Evolutionary conservation across 2,329 filamentous ascomycete genomes (phyloP).

Genomic region (Aspergillus felis): DNA sequence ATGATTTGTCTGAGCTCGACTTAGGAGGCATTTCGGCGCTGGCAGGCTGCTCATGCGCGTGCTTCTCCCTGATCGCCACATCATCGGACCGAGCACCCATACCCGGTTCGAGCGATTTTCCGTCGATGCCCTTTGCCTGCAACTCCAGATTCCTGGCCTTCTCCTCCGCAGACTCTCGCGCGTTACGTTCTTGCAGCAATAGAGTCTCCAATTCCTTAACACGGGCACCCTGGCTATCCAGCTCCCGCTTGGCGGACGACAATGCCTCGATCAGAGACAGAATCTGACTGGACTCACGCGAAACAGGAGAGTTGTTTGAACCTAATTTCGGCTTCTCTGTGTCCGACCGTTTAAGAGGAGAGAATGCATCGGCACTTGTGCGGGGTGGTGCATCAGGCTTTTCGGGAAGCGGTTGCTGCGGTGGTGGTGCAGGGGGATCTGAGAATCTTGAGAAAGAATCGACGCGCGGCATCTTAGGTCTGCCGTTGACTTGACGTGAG

Average conservation of each 20-base stretch:
- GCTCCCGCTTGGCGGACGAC: slow-evolving; percentile 76
- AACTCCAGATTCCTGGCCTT: slow-evolving; percentile 67
- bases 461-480: slow-evolving; percentile 52
- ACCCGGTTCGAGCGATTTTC: not conserved
- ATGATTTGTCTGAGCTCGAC: slow-evolving; percentile 23
- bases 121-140: slow-evolving; percentile 42
- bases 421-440: slow-evolving; percentile 87
- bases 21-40: slow-evolving; percentile 8
- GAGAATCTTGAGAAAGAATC: slow-evolving; percentile 84
- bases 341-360: slow-evolving; percentile 67
- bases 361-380: slow-evolving; percentile 42
- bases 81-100: not conserved
- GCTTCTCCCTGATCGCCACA: slow-evolving; percentile 3
- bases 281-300: slow-evolving; percentile 67
- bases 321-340: slow-evolving; percentile 67
- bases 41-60: slow-evolving; percentile 6
- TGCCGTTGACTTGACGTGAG: slow-evolving; percentile 45
- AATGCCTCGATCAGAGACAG: slow-evolving; percentile 80
- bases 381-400: slow-evolving; percentile 68
- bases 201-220: slow-evolving; percentile 78
- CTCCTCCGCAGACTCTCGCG: slow-evolving; percentile 80
- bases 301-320: slow-evolving; percentile 41
- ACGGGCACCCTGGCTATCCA: slow-evolving; percentile 74
- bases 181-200: slow-evolving; percentile 73
- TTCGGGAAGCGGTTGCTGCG: slow-evolving; percentile 87